phyloP scores from a whole-genome alignment of 306 rosid species.

The Malus domestica region DNA sequence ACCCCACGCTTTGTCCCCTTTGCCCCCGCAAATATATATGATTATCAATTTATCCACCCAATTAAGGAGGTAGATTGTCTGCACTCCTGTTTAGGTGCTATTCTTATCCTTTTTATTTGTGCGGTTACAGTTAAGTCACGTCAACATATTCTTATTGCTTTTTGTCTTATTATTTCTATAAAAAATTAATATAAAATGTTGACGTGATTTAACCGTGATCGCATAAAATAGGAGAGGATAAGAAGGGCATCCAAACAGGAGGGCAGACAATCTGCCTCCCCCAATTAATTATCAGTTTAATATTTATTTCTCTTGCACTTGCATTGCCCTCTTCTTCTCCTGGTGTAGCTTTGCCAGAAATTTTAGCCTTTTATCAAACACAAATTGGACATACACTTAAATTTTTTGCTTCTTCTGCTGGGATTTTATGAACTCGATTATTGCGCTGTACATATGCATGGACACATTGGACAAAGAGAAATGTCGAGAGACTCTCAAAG shows the following conservation, averaged over 20 bases:
- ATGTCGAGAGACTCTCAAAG: too few relatives aligned
- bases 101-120: too few relatives aligned
- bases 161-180: too few relatives aligned
- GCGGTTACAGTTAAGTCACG: too few relatives aligned
- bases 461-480: not conserved
- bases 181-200: too few relatives aligned
- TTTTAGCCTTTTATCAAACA: not conserved
- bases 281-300: not conserved
- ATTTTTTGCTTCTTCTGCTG: not conserved
- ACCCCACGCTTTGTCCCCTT: slow-evolving; percentile 42
- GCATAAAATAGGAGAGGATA: too few relatives aligned
- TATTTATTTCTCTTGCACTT: not conserved
- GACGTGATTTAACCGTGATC: too few relatives aligned
- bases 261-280: too few relatives aligned
- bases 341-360: not conserved
- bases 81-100: too few relatives aligned
- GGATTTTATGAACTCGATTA: not conserved
- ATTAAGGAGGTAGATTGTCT: too few relatives aligned
- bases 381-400: not conserved
- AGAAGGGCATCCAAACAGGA: too few relatives aligned
- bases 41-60: not conserved
- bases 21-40: not conserved
- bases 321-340: not conserved
- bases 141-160: too few relatives aligned
- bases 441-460: not conserved